These are phyloP conservation scores for Polyporus arcularius DNA, from an alignment of 768 basidiomycete species.

Conservation along the genomic window DNA sequence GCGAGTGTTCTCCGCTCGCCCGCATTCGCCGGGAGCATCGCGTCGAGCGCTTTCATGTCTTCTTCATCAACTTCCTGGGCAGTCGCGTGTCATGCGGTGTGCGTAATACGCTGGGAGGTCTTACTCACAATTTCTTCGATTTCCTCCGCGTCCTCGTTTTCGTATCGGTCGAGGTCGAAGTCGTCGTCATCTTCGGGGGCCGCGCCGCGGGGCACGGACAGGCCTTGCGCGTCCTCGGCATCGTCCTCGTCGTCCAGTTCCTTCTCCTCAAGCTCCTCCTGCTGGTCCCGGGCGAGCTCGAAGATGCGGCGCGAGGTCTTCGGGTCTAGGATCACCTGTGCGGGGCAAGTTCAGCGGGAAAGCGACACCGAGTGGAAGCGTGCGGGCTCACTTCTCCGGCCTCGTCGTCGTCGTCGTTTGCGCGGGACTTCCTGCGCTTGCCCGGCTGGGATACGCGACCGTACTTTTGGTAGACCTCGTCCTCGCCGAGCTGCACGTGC, in stretches of 20 bases:
- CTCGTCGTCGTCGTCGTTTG: slow-evolving; percentile 51
- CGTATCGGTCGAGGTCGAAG: slow-evolving; percentile 30
- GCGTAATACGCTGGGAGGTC: background rate
- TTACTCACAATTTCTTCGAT: slow-evolving; percentile 52
- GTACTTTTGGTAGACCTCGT: slow-evolving; percentile 76
- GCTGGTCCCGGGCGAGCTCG: slow-evolving; percentile 89
- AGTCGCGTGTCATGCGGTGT: slow-evolving; percentile 6
- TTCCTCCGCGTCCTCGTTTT: slow-evolving; percentile 56
- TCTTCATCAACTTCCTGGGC: slow-evolving; percentile 84
- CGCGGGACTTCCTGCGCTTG: slow-evolving; percentile 66
- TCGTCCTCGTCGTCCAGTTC: slow-evolving; percentile 59
- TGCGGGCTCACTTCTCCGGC: slow-evolving; percentile 49
- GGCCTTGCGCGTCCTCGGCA: slow-evolving; percentile 25
- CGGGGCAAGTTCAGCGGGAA: background rate
- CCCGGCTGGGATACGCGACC: slow-evolving; percentile 76
- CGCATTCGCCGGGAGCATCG: slow-evolving; percentile 72
- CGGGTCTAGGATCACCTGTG: slow-evolving; percentile 70
- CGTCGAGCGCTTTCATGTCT: slow-evolving; percentile 85
- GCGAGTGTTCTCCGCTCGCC: slow-evolving; percentile 85
- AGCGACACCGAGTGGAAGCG: slow-evolving; percentile 4
- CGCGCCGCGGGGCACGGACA: slow-evolving; percentile 35
- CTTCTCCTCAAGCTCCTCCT: slow-evolving; percentile 77
- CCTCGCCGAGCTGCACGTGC: slow-evolving; percentile 78
- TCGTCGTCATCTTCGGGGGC: slow-evolving; percentile 32
- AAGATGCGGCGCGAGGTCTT: slow-evolving; percentile 88